Evolutionary conservation across 2,329 filamentous ascomycete species (phyloP).

Genomic region (Colletotrichum truncatum): DNA sequence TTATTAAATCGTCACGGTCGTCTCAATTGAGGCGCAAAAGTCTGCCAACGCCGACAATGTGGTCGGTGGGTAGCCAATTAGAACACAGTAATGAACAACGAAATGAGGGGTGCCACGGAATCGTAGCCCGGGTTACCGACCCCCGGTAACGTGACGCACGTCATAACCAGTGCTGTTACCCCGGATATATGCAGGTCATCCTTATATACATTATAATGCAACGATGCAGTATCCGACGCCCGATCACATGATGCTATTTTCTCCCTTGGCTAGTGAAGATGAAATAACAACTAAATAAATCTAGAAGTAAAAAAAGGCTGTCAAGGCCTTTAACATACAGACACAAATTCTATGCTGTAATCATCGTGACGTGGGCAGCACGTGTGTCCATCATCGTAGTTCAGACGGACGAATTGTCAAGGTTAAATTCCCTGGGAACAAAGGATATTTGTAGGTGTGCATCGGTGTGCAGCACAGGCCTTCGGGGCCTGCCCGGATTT

Average conservation of each 20-base stretch:
- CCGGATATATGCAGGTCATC: background rate
- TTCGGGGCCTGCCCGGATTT: background rate
- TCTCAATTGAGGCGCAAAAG: background rate
- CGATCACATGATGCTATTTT: background rate
- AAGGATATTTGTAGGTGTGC: background rate
- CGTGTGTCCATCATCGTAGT: too few relatives aligned
- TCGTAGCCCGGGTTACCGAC: background rate
- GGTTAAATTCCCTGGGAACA: background rate
- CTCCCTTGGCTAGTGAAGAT: background rate
- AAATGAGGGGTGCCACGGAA: constrained; percentile 10
- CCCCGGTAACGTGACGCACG: background rate
- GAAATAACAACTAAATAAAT: too few relatives aligned
- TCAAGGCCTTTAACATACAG: too few relatives aligned
- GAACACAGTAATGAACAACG: background rate
- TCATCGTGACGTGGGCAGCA: too few relatives aligned
- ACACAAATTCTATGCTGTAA: too few relatives aligned
- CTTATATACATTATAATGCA: background rate
- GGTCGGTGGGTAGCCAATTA: constrained; percentile 3
- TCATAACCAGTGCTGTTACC: background rate
- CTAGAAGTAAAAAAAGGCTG: too few relatives aligned
- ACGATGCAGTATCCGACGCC: background rate
- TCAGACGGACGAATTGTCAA: too few relatives aligned
- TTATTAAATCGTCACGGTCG: background rate
- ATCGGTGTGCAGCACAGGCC: background rate
- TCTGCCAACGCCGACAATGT: constrained; percentile 1